Evolutionary conservation across 2,329 filamentous ascomycete species (phyloP).

Genomic region (Tolypocladium ovalisporum): DNA sequence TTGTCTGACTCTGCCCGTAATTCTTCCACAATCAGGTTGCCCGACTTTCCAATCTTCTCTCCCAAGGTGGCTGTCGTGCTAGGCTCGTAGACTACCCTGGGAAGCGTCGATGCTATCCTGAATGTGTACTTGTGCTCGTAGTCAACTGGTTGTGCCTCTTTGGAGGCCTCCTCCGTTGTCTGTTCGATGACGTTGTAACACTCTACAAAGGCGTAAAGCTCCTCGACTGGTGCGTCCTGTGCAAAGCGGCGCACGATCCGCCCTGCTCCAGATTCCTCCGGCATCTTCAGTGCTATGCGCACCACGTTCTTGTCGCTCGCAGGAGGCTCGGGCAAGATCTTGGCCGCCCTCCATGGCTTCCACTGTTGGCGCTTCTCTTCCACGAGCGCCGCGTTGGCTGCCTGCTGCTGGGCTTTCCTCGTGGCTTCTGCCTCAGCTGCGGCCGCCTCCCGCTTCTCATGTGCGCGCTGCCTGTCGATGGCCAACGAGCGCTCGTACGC

Average conservation of each 20-base stretch:
- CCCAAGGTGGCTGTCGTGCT: conserved; percentile 54
- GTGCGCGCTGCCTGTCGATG: conserved; percentile 73
- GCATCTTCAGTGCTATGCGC: conserved; percentile 57
- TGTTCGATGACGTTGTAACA: conserved; percentile 59
- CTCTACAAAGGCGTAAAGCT: conserved; percentile 93
- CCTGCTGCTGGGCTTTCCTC: conserved; percentile 47
- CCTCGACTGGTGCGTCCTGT: conserved; percentile 62
- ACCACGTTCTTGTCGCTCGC: conserved; percentile 55
- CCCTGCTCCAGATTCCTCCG: conserved; percentile 48
- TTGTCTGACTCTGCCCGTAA: conserved; percentile 40
- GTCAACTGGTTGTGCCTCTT: conserved; percentile 4
- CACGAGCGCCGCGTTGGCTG: conserved; percentile 45
- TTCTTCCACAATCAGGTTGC: conserved; percentile 81
- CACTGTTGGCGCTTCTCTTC: conserved; percentile 50
- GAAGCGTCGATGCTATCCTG: conserved; percentile 74
- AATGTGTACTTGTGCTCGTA: conserved; percentile 84
- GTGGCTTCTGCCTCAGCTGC: conserved; percentile 57
- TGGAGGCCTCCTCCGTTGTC: conserved; percentile 39
- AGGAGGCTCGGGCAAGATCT: conserved; percentile 57
- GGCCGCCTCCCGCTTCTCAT: conserved; percentile 66
- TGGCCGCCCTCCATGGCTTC: conserved; percentile 66
- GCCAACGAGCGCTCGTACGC: conserved; percentile 91
- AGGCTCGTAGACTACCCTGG: conserved; percentile 68
- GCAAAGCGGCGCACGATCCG: conserved; percentile 69
- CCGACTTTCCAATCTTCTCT: conserved; percentile 68